Evolutionary conservation across 768 basidiomycete species (phyloP).

Genomic region (Suillus alpinus): DNA sequence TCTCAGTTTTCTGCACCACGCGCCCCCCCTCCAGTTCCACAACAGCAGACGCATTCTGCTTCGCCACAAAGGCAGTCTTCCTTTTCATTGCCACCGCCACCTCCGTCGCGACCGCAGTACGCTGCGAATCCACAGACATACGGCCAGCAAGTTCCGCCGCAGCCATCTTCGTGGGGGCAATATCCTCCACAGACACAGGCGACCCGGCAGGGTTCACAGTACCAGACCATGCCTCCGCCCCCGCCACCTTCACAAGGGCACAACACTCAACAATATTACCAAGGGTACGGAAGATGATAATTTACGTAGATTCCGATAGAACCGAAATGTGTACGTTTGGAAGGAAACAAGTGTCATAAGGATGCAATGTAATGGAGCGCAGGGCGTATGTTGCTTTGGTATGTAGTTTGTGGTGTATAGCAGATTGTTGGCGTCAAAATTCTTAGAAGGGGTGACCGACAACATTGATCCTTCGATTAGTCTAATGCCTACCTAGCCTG

Average conservation of each 20-base stretch:
- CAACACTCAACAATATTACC: slow-evolving; percentile 25
- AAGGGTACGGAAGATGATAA: slow-evolving; percentile 27
- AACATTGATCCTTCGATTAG: background rate
- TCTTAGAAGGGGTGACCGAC: background rate
- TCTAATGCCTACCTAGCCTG: background rate
- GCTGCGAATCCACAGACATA: slow-evolving; percentile 10
- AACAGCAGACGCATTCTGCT: slow-evolving; percentile 17
- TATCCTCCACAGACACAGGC: slow-evolving; percentile 19
- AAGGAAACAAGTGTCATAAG: background rate
- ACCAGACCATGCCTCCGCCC: slow-evolving; percentile 26
- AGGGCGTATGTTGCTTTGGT: background rate
- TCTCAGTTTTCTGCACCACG: slow-evolving; percentile 7
- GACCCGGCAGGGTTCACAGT: slow-evolving; percentile 22
- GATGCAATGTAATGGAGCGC: background rate
- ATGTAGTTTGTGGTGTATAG: background rate
- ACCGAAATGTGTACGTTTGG: background rate
- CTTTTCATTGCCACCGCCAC: slow-evolving; percentile 17
- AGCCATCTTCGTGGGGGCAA: slow-evolving; percentile 23
- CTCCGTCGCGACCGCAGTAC: slow-evolving; percentile 21
- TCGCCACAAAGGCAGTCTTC: slow-evolving; percentile 26
- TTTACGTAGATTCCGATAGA: background rate
- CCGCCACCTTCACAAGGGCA: slow-evolving; percentile 33
- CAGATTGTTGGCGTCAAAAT: background rate
- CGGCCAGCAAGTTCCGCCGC: slow-evolving; percentile 22
- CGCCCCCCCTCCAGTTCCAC: slow-evolving; percentile 14